Percentiles rank a stretch among this genome's conserved stretches.
Evolutionary conservation across 1,284 basidiomycete species (phyloP).

Genomic region (Boletus hoseneyae): DNA sequence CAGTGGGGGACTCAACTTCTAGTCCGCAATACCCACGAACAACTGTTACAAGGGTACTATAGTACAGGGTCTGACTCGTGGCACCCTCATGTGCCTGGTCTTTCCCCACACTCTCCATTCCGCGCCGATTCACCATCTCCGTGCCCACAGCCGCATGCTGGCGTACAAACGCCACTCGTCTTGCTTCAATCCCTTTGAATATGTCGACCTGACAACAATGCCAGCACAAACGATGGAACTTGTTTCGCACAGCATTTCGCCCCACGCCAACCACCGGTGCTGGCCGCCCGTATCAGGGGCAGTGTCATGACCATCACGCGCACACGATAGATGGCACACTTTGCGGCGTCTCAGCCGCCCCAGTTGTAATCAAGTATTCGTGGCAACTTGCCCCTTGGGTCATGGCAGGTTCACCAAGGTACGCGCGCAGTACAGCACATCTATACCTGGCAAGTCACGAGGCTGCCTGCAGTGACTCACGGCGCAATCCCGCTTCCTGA

Average conservation of each 20-base stretch:
- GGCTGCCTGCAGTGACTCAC: conserved; percentile 1
- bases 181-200: background rate
- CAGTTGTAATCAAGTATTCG: background rate
- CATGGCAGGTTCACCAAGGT: conserved; percentile 3
- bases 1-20: conserved; percentile 2
- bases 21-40: conserved; percentile 6
- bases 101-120: conserved; percentile 13
- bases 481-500: conserved; percentile 22
- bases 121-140: conserved; percentile 1
- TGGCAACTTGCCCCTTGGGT: background rate
- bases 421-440: background rate
- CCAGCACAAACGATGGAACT: background rate
- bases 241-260: conserved; percentile 10
- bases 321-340: background rate
- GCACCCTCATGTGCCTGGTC: conserved; percentile 1
- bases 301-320: background rate
- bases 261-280: too few species aligned
- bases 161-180: conserved; percentile 2
- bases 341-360: background rate
- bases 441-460: conserved; percentile 11
- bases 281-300: background rate
- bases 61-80: conserved; percentile 1
- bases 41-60: conserved; percentile 1
- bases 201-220: conserved; percentile 8
- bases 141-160: conserved; percentile 3